Percentiles rank a stretch among this genome's conserved stretches.
Evolutionary conservation across 352 stramenopile genomes (phyloP).

Genomic region (Globisporangium iwayamae): DNA sequence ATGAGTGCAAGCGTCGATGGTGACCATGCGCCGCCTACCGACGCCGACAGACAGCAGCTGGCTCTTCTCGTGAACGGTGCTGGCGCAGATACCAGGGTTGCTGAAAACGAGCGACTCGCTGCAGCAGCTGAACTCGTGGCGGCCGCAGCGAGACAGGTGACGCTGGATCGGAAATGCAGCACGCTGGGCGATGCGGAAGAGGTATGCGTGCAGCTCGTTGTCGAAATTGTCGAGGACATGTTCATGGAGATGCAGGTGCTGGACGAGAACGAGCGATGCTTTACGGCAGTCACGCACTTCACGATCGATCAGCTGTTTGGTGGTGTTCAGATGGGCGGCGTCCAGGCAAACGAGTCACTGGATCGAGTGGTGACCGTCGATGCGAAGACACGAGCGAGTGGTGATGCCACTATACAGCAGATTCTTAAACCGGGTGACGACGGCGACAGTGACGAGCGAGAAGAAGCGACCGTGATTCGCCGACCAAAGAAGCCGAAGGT

Average conservation of each 20-base stretch:
- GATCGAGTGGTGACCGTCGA: conserved; percentile 12
- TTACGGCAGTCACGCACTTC: conserved; percentile 20
- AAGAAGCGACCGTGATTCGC: conserved; percentile 13
- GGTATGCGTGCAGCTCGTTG: conserved; percentile 24
- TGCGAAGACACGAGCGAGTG: neutral
- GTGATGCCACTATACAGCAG: conserved; percentile 9
- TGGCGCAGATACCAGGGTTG: neutral
- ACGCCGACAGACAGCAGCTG: neutral
- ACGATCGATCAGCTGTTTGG: conserved; percentile 27
- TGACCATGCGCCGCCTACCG: neutral
- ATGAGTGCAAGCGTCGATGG: conserved; percentile 11
- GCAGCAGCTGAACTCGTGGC: conserved; percentile 2
- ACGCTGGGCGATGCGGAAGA: conserved; percentile 36
- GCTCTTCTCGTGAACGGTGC: neutral
- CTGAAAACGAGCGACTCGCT: neutral
- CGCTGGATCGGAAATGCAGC: conserved; percentile 12
- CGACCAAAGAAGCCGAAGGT: neutral
- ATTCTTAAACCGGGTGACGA: conserved; percentile 14
- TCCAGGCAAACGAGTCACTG: conserved; percentile 20
- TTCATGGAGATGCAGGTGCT: conserved; percentile 45
- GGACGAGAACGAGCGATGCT: conserved; percentile 25
- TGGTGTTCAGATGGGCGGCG: conserved; percentile 20
- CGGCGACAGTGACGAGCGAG: neutral
- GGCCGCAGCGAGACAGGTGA: neutral
- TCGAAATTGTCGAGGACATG: conserved; percentile 36